These are phyloP conservation scores for Prunus padus DNA, from an alignment of 306 rosid species.

Conservation along the genomic window DNA sequence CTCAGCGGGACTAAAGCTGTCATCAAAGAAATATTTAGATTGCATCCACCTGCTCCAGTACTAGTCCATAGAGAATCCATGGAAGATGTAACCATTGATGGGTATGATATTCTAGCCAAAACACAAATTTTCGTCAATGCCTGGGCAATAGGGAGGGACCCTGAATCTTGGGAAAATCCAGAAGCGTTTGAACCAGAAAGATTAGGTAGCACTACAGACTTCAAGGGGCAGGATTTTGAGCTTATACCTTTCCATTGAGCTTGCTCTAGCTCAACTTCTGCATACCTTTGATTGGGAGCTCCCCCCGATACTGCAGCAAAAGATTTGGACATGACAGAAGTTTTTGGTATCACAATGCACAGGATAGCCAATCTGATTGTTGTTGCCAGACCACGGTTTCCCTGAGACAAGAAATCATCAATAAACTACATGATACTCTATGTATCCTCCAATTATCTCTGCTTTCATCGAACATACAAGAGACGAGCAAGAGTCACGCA, in stretches of 20 bases:
- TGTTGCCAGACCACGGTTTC: constrained; percentile 46
- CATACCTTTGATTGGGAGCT: constrained; percentile 68
- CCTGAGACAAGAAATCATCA: constrained; percentile 1
- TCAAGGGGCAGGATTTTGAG: constrained; percentile 56
- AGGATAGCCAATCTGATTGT: constrained; percentile 43
- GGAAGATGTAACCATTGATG: constrained; percentile 53
- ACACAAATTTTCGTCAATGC: constrained; percentile 61
- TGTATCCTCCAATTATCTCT: background rate
- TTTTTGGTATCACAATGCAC: constrained; percentile 67
- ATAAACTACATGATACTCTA: background rate
- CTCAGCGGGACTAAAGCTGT: constrained; percentile 52
- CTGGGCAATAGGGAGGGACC: constrained; percentile 66
- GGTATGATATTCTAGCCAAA: constrained; percentile 56
- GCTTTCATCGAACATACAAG: background rate
- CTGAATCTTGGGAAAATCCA: constrained; percentile 58
- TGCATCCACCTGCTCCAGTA: constrained; percentile 68
- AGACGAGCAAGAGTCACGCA: background rate
- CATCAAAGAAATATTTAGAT: constrained; percentile 52
- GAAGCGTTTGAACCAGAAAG: constrained; percentile 60
- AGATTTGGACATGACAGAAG: constrained; percentile 58
- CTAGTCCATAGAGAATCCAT: constrained; percentile 70
- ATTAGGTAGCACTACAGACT: constrained; percentile 54
- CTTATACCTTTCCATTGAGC: constrained; percentile 62
- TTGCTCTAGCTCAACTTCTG: constrained; percentile 68
- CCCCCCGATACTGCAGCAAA: constrained; percentile 46